Conservation (phyloP, 1,139 yeast genomes). For the Wickerhamomyces sp. region DNA sequence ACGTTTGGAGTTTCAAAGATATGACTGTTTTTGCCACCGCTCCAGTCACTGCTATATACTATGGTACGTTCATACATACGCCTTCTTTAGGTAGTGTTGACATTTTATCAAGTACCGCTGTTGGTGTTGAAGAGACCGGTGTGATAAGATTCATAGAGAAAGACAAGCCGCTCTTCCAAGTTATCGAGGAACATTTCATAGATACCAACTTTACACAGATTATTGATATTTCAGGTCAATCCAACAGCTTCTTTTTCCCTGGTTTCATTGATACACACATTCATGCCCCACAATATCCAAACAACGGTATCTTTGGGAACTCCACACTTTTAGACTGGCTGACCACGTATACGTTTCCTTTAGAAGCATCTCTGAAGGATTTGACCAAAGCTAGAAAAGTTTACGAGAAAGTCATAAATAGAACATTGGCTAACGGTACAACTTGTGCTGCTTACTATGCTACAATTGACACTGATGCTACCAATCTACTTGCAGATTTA, state of each 20-base stretch:
- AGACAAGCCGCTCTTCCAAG: conserved; percentile 10
- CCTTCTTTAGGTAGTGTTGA: conserved; percentile 44
- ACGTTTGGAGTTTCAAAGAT: too few relatives aligned
- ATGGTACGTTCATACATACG: conserved; percentile 56
- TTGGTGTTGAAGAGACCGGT: conserved; percentile 50
- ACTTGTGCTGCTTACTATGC: conserved; percentile 92
- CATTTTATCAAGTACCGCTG: conserved; percentile 40
- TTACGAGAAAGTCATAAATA: conserved; percentile 57
- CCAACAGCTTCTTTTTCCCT: conserved; percentile 65
- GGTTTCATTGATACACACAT: conserved; percentile 95
- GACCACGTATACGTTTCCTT: conserved; percentile 78
- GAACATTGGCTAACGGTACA: conserved; percentile 75
- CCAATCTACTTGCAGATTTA: conserved; percentile 71
- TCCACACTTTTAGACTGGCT: conserved; percentile 88
- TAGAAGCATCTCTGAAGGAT: conserved; percentile 60
- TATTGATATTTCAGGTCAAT: conserved; percentile 25
- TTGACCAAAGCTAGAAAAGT: conserved; percentile 50
- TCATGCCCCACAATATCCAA: conserved; percentile 97
- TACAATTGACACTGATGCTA: conserved; percentile 73
- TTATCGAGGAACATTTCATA: conserved; percentile 7
- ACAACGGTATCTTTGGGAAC: conserved; percentile 83
- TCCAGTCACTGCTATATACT: conserved; percentile 14
- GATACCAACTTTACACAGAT: conserved; percentile 15
- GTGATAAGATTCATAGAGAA: conserved; percentile 37
- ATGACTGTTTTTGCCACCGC: too few relatives aligned